phyloP scores from a whole-genome alignment of 1,139 yeast genomes.

The Geotrichum aggregatum region DNA sequence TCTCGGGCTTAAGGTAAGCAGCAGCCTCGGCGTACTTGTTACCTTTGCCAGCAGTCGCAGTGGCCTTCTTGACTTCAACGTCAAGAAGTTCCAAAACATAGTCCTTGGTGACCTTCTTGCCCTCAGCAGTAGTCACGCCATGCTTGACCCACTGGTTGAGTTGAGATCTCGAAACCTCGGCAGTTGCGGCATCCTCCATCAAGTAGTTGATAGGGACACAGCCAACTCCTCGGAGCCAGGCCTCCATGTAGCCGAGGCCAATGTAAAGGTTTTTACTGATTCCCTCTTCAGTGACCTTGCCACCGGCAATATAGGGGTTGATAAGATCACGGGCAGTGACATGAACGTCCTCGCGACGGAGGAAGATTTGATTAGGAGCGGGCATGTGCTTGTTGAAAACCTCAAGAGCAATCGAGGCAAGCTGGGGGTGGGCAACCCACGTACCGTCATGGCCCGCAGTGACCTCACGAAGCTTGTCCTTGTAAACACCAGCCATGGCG shows the following conservation, averaged over 20 bases:
- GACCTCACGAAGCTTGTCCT: conserved; percentile 72
- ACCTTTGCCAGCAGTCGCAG: conserved; percentile 50
- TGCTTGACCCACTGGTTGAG: conserved; percentile 84
- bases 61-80: conserved; percentile 61
- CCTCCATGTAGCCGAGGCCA: conserved; percentile 76
- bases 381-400: conserved; percentile 80
- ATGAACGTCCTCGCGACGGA: conserved; percentile 46
- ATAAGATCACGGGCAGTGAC: conserved; percentile 66
- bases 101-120: conserved; percentile 56
- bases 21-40: conserved; percentile 46
- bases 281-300: conserved; percentile 66
- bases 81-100: conserved; percentile 53
- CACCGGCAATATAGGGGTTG: conserved; percentile 64
- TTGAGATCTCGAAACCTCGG: conserved; percentile 79
- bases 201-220: conserved; percentile 78
- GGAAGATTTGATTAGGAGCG: conserved; percentile 74
- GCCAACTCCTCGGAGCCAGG: conserved; percentile 76
- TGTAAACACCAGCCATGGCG: conserved; percentile 68
- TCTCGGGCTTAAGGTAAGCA: conserved; percentile 35
- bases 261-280: conserved; percentile 65
- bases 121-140: conserved; percentile 57
- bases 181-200: conserved; percentile 89
- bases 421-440: conserved; percentile 80
- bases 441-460: conserved; percentile 75
- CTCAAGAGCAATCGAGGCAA: conserved; percentile 69